Evolutionary conservation across 73 alveolate species (phyloP), one percentile per base, ranked within the genome.

Genomic region (Stentor coeruleus): DNA sequence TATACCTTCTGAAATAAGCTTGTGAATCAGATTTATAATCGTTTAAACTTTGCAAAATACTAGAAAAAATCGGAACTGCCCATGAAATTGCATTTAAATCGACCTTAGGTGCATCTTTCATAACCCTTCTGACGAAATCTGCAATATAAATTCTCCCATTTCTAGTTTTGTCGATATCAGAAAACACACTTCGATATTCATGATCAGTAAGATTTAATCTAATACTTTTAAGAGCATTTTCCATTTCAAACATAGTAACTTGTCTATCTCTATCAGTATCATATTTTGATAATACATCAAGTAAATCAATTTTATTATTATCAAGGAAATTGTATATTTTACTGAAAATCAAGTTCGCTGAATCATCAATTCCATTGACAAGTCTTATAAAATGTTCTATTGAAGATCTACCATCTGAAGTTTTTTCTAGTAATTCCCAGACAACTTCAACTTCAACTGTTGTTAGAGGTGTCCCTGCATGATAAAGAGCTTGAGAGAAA

Each of bases 381-480:
- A 66, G 42, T 1, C 79, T 66, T 0, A 66, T 66, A 11, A 66
- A 66, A 66, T 66, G 79, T 31, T 66, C 40, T 28, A 31, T 40
- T 28, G 79, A 66, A 2, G 40, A 37, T 66, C 79, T 66, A 0
- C 79, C 79, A 66, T 66, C 79, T 28, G 79, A 15, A 33, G 37
- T 20, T 31, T 66, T 66, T 20, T 66, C 37, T 28, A 66, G n/a
- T 1, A 20, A 20, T 66, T 66, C 79, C 79, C 79, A 66, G 37
- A 66, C 33, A 2, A 2, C 79, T 20, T 66, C 79, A 66, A 66
- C n/a, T 2, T 66, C 79, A 14, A 11, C 40, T 28, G 79, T 40
- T 28, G n/a, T 66, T 1, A 66, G 37, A 66, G 79, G 79, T 1
- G 42, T 66, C 11, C 37, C 37, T 20, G n/a, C 37, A 31, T 66